Conservation (phyloP, 169 alveolate species). For the Plasmodium vivax region DNA sequence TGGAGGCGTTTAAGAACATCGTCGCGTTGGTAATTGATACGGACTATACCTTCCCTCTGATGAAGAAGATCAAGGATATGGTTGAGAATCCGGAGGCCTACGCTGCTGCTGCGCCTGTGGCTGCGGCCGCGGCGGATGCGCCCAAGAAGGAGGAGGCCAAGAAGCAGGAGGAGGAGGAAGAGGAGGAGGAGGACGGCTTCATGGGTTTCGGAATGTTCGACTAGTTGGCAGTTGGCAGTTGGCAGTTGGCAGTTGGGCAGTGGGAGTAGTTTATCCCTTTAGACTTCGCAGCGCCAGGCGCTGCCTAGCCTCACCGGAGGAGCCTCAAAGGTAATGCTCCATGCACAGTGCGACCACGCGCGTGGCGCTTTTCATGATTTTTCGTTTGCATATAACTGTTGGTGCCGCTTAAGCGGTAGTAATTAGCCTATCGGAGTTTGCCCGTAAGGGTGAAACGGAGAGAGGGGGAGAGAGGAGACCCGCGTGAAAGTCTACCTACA, state of each 20-base stretch:
- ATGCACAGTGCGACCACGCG: neutral
- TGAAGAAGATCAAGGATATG: constrained; percentile 91
- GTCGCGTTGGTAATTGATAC: constrained; percentile 95
- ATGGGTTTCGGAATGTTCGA: constrained; percentile 95
- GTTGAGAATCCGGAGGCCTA: constrained; percentile 93
- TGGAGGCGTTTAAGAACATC: constrained; percentile 96
- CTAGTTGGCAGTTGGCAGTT: constrained; percentile 17
- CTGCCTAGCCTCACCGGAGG: neutral
- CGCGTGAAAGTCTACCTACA: no score
- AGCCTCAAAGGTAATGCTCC: neutral
- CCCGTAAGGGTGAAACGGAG: no score
- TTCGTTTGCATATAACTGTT: neutral
- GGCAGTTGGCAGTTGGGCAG: neutral
- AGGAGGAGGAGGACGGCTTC: constrained; percentile 96
- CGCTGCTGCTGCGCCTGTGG: constrained; percentile 90
- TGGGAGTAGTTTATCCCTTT: neutral
- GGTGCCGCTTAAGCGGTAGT: neutral
- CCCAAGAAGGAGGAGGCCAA: constrained; percentile 81
- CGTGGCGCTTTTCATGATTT: neutral
- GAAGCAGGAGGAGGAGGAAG: constrained; percentile 91
- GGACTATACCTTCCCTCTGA: constrained; percentile 95
- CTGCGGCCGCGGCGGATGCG: constrained; percentile 77
- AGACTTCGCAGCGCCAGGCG: neutral
- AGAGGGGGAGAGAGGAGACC: no score
- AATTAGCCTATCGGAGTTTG: no score